phyloP scores from a whole-genome alignment of 148 eudicot genomes.

The Rhododendron williamsianum region DNA sequence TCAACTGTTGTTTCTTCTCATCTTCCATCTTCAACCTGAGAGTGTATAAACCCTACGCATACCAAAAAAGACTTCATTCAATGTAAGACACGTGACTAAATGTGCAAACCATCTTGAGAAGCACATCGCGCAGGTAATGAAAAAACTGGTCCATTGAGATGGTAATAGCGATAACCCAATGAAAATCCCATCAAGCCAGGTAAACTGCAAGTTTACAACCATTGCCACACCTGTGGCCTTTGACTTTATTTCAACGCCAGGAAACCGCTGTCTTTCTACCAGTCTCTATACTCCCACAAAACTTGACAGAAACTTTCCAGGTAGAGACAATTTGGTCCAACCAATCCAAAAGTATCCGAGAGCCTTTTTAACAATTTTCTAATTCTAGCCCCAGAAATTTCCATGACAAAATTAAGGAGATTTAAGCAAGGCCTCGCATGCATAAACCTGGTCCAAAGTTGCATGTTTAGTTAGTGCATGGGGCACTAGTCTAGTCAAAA shows the following conservation, averaged over 20 bases:
- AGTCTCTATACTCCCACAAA: background rate
- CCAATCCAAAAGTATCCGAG: background rate
- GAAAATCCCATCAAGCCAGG: background rate
- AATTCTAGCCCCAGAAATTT: background rate
- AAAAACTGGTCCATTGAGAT: background rate
- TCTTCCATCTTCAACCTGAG: constrained; percentile 63
- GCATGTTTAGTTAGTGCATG: background rate
- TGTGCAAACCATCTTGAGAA: background rate
- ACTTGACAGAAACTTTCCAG: background rate
- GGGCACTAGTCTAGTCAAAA: background rate
- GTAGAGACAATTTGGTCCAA: background rate
- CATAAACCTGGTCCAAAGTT: background rate
- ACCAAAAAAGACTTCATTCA: background rate
- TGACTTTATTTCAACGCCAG: background rate
- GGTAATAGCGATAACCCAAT: background rate
- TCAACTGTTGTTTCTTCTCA: constrained; percentile 37
- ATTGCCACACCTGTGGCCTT: background rate
- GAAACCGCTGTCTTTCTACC: background rate
- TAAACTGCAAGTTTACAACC: background rate
- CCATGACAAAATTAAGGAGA: background rate
- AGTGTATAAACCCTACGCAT: constrained; percentile 57
- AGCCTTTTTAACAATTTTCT: background rate
- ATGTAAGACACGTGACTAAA: background rate
- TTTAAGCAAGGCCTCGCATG: background rate
- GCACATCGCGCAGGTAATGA: background rate